phyloP scores from a whole-genome alignment of 2,329 filamentous ascomycete species.

The Tolypocladium ovalisporum region DNA sequence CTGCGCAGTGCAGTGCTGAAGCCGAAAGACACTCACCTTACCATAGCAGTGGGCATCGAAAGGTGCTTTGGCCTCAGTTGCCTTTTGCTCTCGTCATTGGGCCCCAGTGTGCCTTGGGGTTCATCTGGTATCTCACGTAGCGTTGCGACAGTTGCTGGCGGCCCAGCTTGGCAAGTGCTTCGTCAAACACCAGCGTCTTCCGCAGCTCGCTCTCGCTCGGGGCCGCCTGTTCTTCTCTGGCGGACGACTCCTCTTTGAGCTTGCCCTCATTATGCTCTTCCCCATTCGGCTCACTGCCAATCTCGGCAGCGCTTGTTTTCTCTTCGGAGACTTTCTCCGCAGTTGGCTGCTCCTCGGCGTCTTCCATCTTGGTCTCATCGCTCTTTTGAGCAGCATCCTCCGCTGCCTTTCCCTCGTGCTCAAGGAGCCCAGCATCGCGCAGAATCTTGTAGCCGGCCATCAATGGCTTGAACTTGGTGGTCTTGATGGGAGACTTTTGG shows the following conservation, averaged over 20 bases:
- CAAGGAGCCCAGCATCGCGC: constrained; percentile 24
- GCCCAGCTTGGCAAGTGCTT: constrained; percentile 64
- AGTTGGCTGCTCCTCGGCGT: constrained; percentile 1
- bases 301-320: constrained; percentile 1
- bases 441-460: constrained; percentile 65
- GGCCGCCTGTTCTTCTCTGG: constrained; percentile 8
- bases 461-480: constrained; percentile 56
- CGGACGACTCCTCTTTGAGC: constrained; percentile 10
- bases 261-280: constrained; percentile 7
- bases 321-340: constrained; percentile 9
- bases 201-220: constrained; percentile 30
- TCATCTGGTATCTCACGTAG: constrained; percentile 78
- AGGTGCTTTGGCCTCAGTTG: background rate
- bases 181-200: constrained; percentile 62
- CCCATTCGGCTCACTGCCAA: constrained; percentile 4
- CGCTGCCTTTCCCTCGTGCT: constrained; percentile 14
- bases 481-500: constrained; percentile 69
- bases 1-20: background rate
- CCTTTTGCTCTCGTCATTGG: constrained; percentile 55
- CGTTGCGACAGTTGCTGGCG: constrained; percentile 55
- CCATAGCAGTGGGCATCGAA: background rate
- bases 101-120: constrained; percentile 89
- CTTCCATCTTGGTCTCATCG: constrained; percentile 8
- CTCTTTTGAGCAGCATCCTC: constrained; percentile 16
- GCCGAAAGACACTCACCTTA: background rate